Base-by-base conservation (phyloP, 306 rosid species). In the Elaeagnus macrophylla region DNA sequence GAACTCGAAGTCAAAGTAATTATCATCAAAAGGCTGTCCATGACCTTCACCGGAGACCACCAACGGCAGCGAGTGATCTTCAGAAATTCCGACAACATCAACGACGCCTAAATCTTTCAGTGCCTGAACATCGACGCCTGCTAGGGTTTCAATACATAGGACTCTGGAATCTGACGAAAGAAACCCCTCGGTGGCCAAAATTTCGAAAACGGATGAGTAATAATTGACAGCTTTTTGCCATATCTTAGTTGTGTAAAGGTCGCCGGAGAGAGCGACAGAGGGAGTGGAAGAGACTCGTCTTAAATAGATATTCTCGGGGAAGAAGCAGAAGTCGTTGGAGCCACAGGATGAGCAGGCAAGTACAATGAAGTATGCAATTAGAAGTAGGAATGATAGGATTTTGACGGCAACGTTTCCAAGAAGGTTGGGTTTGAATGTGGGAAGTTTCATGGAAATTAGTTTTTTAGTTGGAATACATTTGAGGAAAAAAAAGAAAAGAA, bases 1-100 rank as follows among this genome's bases (percentile, higher is more conserved):
- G 69, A 81, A 84, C 25, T 62, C 81, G 12, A 84, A 78, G 51
- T 76, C 81, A 59, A 71, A 78, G 5, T 68, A 5, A 5, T 75
- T 52, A 0, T 12, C 55, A 0, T 54, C 9, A 37, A 78, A 81
- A 1, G 69, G 83, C 8, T 60, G 78, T 18, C 53, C 57, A 17
- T n/a, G 49, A 1, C 63, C 67, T 1, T 68, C 54, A 14, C 85
- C 72, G 1, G 39, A 25, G 7, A 78, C 17, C 37, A 67, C 53
- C 66, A 77, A 54, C 37, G 86, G 78, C 12, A 59, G 71, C 1
- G 60, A 72, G 2, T 71, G 56, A 20, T 53, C 70, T 77, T 59
- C 60, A 44, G 72, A 69, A 39, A 81, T 73, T 74, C 85, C 70
- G 6, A 78, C 35, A 1, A 76, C 68, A 48, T 78, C 72, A 0